Evolutionary conservation across 2,329 filamentous ascomycete species (phyloP).

Genomic region (Calonectria ilicicola): DNA sequence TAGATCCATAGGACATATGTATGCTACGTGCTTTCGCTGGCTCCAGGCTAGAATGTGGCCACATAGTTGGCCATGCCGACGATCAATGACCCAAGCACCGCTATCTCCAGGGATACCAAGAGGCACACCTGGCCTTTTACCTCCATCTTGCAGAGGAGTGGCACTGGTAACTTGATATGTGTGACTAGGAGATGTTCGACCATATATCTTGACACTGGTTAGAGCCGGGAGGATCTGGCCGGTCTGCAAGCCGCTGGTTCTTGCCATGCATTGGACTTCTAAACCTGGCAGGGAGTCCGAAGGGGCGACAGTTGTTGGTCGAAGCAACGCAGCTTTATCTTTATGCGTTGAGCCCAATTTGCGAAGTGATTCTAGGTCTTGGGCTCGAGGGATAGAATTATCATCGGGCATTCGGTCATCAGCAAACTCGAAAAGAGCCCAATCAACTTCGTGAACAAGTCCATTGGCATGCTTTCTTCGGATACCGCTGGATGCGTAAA

Average conservation of each 20-base stretch:
- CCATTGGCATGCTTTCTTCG: conserved; percentile 79
- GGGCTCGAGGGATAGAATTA: conserved; percentile 72
- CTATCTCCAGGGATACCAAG: conserved; percentile 87
- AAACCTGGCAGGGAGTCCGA: conserved; percentile 76
- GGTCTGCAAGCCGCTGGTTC: conserved; percentile 85
- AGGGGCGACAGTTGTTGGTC: conserved; percentile 70
- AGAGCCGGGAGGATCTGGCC: conserved; percentile 83
- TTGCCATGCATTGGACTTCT: conserved; percentile 87
- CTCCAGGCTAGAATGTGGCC: conserved; percentile 94
- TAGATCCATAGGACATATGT: conserved; percentile 96
- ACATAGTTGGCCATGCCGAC: conserved; percentile 81
- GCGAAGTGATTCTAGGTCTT: conserved; percentile 25
- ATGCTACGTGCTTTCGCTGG: conserved; percentile 82
- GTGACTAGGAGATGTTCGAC: conserved; percentile 82
- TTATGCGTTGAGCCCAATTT: conserved; percentile 16
- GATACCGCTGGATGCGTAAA: conserved; percentile 92
- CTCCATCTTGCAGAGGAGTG: conserved; percentile 32
- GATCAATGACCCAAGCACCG: conserved; percentile 92
- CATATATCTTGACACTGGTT: conserved; percentile 88
- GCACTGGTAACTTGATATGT: conserved; percentile 70
- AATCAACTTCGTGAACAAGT: conserved; percentile 91
- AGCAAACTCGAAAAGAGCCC: conserved; percentile 88
- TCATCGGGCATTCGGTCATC: conserved; percentile 76
- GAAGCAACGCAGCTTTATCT: conserved; percentile 51
- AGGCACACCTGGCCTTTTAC: conserved; percentile 45